Percentiles rank a stretch among this genome's conserved stretches.
Conservation (phyloP, 768 basidiomycete species). For the Termitomyces sp. region DNA sequence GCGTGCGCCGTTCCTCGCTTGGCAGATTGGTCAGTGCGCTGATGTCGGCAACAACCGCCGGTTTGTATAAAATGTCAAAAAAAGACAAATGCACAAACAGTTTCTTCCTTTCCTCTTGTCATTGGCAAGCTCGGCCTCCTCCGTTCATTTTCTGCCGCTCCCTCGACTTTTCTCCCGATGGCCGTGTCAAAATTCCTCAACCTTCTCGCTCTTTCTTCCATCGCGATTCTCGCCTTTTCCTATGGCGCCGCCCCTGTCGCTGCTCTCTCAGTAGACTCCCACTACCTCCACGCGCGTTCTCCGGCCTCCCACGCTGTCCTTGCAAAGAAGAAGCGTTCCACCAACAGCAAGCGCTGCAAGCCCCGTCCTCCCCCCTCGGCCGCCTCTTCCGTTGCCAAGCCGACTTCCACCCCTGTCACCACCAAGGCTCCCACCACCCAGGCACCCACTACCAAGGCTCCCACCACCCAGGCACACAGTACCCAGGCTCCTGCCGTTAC, state of each 20-base stretch:
- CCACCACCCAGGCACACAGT: conserved; percentile 5
- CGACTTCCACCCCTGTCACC: conserved; percentile 9
- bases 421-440: conserved; percentile 6
- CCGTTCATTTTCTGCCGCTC: conserved; percentile 21
- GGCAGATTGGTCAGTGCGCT: conserved; percentile 15
- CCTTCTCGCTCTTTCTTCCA: conserved; percentile 50
- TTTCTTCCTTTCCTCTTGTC: conserved; percentile 13
- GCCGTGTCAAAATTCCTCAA: conserved; percentile 47
- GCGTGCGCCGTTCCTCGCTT: not conserved
- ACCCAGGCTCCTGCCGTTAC: conserved; percentile 10
- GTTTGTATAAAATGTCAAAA: conserved; percentile 11
- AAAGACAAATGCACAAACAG: conserved; percentile 1
- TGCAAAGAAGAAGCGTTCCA: conserved; percentile 46
- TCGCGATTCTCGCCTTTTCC: conserved; percentile 51
- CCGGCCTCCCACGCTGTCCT: conserved; percentile 36
- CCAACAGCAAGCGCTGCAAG: conserved; percentile 50
- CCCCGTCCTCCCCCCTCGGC: conserved; percentile 32
- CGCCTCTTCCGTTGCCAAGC: conserved; percentile 8
- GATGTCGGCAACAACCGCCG: conserved; percentile 17
- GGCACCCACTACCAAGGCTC: conserved; percentile 1
- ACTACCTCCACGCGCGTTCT: conserved; percentile 37
- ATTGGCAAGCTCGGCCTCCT: conserved; percentile 19
- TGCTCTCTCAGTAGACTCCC: conserved; percentile 44
- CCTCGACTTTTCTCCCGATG: conserved; percentile 22
- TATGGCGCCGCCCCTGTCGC: conserved; percentile 38